These are phyloP conservation scores for Bruguiera gymnorhiza DNA, from an alignment of 345 rosid genomes.

Conservation along the genomic window DNA sequence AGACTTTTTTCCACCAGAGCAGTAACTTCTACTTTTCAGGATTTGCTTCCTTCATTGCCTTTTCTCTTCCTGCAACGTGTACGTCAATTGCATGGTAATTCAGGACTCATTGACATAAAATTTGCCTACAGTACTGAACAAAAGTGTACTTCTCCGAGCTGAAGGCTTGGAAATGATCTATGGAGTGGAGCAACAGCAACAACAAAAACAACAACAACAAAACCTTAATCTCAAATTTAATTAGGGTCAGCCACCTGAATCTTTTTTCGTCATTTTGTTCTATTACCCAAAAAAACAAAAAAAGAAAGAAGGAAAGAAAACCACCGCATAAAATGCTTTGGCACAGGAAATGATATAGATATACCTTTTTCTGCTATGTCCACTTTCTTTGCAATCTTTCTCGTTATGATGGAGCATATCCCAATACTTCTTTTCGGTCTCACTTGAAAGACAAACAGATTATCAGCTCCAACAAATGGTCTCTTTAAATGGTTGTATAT, in stretches of 20 bases:
- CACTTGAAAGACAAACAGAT: neutral
- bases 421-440: neutral
- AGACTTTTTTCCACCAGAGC: too few species aligned
- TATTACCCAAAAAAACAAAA: too few species aligned
- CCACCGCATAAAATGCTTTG: neutral
- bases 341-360: neutral
- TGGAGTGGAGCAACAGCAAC: neutral
- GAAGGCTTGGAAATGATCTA: neutral
- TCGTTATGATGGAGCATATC: neutral
- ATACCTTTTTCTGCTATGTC: constrained; percentile 8
- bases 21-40: too few species aligned
- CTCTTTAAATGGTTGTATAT: neutral
- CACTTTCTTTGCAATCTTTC: constrained; percentile 3
- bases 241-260: too few species aligned
- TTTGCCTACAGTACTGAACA: too few species aligned
- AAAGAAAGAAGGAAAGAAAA: neutral
- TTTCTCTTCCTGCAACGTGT: too few species aligned
- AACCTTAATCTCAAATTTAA: neutral
- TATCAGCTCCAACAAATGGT: neutral
- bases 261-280: too few species aligned
- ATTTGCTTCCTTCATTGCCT: too few species aligned
- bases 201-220: neutral
- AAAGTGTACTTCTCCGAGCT: too few species aligned
- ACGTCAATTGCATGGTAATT: too few species aligned
- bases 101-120: too few species aligned